Evolutionary conservation across 1,284 basidiomycete species (phyloP), one percentile per base, ranked within the genome.

Genomic region (Cryptococcus hybrid): DNA sequence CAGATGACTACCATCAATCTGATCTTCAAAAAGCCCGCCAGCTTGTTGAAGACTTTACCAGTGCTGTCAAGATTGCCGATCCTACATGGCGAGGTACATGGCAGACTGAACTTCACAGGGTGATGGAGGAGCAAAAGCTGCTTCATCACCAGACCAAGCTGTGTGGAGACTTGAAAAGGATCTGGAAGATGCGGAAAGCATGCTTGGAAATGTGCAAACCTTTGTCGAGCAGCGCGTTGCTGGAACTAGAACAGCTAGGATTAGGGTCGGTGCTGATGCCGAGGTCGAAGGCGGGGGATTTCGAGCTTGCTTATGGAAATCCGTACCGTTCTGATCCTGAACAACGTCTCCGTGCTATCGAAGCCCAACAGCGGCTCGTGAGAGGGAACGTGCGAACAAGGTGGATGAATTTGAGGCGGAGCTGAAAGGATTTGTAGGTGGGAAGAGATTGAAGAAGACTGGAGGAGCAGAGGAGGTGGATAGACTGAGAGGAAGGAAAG

Each of bases 51-150:
- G 87, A 85, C 63, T 82, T 99, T 53, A 86, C 87, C 65, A 85
- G 88, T 62, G 92, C 95, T 73, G 89, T 98, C 65, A 85, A 87
- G 65, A 89, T 89, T 3, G 85, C 96, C 68, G 93, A 90, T 71
- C 93, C 95, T 51, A 90, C 90, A 82, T 99, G 95, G 95, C 92
- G 95, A 81, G 92, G 95, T 82, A 97, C 94, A 30, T 99, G 95
- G 95, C 90, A 91, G 68, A 86, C 90, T 69, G 95, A 99, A 80
- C 78, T 99, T 73, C 89, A 92, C 80, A 91, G 92, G 65, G 94
- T 99, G 59, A 90, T 98, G 47, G 94, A 97, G 75, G 95, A 99
- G 78, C 95, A 99, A 75, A 90, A 94, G 67, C 89, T 96, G 80
- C 81, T 98, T 54, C 87, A 85, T 9, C 90, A 96, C 69, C 92